Evolutionary conservation across 352 stramenopile species (phyloP).

Genomic region (Pythium aristosporum): DNA sequence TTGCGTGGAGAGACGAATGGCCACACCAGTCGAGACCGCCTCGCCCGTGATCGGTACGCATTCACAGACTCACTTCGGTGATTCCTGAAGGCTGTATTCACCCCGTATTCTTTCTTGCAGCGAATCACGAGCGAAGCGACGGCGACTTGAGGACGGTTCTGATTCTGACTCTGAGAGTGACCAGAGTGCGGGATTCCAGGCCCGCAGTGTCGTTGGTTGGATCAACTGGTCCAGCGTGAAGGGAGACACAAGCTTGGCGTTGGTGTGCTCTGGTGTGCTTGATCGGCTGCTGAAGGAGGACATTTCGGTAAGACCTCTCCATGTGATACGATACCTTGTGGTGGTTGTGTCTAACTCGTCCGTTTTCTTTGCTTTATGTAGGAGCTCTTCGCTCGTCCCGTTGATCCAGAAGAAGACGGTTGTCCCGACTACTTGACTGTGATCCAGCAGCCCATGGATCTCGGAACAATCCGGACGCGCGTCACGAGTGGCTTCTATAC

Average conservation of each 20-base stretch:
- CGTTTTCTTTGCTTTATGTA: slow-evolving; percentile 19
- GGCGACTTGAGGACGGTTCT: slow-evolving; percentile 41
- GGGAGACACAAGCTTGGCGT: slow-evolving; percentile 41
- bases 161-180: slow-evolving; percentile 54
- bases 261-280: slow-evolving; percentile 61
- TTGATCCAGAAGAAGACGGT: slow-evolving; percentile 78
- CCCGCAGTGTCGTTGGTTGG: slow-evolving; percentile 43
- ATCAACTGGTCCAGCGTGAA: slow-evolving; percentile 71
- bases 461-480: slow-evolving; percentile 77
- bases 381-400: slow-evolving; percentile 81
- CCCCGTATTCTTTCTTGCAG: slow-evolving; percentile 26
- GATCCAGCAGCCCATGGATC: slow-evolving; percentile 83
- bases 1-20: slow-evolving; percentile 15
- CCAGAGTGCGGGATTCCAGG: background rate
- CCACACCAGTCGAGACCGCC: slow-evolving; percentile 39
- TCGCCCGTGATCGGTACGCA: slow-evolving; percentile 61
- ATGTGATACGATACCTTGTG: background rate
- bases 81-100: background rate
- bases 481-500: slow-evolving; percentile 60
- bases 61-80: background rate
- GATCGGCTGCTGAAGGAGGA: slow-evolving; percentile 72
- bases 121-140: slow-evolving; percentile 60
- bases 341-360: background rate
- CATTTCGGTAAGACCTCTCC: slow-evolving; percentile 42
- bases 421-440: slow-evolving; percentile 84